Evolutionary conservation across 352 stramenopile genomes (phyloP).

Genomic region (Pythium brachiatum): DNA sequence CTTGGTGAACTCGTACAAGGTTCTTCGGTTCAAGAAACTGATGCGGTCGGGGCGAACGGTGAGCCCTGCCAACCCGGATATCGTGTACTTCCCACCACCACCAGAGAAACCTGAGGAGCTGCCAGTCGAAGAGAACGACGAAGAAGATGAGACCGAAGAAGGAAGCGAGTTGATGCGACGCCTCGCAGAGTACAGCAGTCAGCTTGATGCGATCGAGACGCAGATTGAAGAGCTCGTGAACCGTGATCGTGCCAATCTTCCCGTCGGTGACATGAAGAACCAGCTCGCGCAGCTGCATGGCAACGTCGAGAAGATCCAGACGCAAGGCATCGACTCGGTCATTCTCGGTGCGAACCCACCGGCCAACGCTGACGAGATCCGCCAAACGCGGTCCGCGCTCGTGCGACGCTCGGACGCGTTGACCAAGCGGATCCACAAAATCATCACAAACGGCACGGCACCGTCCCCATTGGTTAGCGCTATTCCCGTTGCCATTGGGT

Average conservation of each 20-base stretch:
- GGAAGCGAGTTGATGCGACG: slow-evolving; percentile 42
- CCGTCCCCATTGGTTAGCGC: slow-evolving; percentile 10
- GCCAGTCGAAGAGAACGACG: slow-evolving; percentile 15
- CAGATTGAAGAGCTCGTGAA: slow-evolving; percentile 52
- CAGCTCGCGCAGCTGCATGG: slow-evolving; percentile 71
- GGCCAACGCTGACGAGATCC: slow-evolving; percentile 67
- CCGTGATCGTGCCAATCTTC: slow-evolving; percentile 42
- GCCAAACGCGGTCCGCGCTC: slow-evolving; percentile 63
- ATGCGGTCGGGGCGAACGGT: slow-evolving; percentile 69
- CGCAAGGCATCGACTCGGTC: slow-evolving; percentile 74
- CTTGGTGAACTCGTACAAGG: slow-evolving; percentile 47
- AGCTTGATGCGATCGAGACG: slow-evolving; percentile 44
- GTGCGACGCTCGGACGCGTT: slow-evolving; percentile 62
- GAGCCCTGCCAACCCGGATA: slow-evolving; percentile 66
- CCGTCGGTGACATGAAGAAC: slow-evolving; percentile 50
- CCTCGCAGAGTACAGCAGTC: slow-evolving; percentile 44
- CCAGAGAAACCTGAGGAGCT: slow-evolving; percentile 30
- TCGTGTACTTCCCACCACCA: slow-evolving; percentile 65
- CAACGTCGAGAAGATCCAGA: slow-evolving; percentile 76
- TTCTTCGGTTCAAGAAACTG: slow-evolving; percentile 86
- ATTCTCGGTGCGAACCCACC: slow-evolving; percentile 68
- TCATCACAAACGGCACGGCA: slow-evolving; percentile 19
- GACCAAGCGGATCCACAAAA: slow-evolving; percentile 62
- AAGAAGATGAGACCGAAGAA: not conserved
- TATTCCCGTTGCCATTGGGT: slow-evolving; percentile 7